phyloP scores from a whole-genome alignment of 2,329 filamentous ascomycete species.

The Stenocarpella maydis region DNA sequence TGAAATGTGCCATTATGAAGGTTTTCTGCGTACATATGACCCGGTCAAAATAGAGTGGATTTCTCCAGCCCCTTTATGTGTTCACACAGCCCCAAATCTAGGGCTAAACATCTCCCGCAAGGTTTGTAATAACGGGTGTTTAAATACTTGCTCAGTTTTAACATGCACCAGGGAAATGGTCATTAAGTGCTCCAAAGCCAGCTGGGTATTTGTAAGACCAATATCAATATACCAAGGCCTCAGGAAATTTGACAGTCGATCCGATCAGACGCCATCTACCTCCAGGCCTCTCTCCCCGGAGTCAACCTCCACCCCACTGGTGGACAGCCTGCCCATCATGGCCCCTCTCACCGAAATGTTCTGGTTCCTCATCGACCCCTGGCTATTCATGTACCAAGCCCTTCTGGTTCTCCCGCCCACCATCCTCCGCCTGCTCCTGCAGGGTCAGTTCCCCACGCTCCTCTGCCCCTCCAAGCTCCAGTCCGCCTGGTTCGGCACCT shows the following conservation, averaged over 20 bases:
- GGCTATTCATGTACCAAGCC: slow-evolving; percentile 60
- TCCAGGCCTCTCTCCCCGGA: neutral
- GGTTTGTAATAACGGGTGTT: neutral
- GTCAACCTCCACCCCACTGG: no score
- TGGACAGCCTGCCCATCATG: neutral
- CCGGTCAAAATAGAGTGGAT: slow-evolving; percentile 1
- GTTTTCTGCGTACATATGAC: neutral
- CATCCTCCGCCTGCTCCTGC: slow-evolving; percentile 55
- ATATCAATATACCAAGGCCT: neutral
- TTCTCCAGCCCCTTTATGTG: neutral
- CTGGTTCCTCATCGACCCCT: slow-evolving; percentile 54
- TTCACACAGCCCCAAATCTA: neutral
- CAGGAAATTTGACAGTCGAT: neutral
- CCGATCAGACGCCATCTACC: neutral
- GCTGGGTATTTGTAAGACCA: neutral
- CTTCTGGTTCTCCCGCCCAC: slow-evolving; percentile 56
- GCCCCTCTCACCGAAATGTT: slow-evolving; percentile 38
- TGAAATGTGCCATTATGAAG: neutral
- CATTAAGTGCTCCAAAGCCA: neutral
- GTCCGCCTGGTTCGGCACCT: slow-evolving; percentile 65
- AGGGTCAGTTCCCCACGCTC: slow-evolving; percentile 56
- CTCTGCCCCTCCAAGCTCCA: slow-evolving; percentile 52
- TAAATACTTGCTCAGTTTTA: neutral
- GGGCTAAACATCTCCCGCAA: neutral
- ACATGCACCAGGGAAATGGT: no score